phyloP scores from a whole-genome alignment of 2,329 filamentous ascomycete species.

The Talaromyces sp. region DNA sequence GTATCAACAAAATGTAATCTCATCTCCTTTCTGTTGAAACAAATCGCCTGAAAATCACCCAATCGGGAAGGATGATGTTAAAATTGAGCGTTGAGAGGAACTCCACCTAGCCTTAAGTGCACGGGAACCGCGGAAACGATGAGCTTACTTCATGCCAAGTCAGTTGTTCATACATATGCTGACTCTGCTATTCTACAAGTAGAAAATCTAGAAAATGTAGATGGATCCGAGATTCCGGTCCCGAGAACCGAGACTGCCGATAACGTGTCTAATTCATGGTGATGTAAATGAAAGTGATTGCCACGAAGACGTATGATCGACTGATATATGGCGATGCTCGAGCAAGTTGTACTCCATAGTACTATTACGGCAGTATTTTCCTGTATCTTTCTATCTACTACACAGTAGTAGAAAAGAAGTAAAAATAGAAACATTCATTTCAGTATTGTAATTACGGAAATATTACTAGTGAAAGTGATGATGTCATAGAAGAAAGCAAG shows the following conservation, averaged over 20 bases:
- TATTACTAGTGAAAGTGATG: neutral
- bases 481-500: neutral
- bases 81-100: neutral
- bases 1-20: neutral
- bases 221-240: neutral
- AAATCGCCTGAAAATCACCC: neutral
- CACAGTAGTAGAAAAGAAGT: neutral
- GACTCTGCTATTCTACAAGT: too few relatives aligned
- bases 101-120: neutral
- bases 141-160: neutral
- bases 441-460: neutral
- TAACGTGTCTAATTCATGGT: neutral
- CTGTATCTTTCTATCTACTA: neutral
- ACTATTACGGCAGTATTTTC: neutral
- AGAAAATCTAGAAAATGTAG: neutral
- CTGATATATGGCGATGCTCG: neutral
- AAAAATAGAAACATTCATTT: neutral
- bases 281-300: conserved; percentile 1
- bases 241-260: neutral
- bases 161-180: neutral
- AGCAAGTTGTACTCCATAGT: too few relatives aligned
- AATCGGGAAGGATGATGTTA: neutral
- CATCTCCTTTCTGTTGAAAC: neutral
- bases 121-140: neutral
- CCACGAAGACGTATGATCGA: conserved; percentile 2